These are phyloP conservation scores for Candida saitoana DNA, from an alignment of 805 yeast species.

Conservation along the genomic window DNA sequence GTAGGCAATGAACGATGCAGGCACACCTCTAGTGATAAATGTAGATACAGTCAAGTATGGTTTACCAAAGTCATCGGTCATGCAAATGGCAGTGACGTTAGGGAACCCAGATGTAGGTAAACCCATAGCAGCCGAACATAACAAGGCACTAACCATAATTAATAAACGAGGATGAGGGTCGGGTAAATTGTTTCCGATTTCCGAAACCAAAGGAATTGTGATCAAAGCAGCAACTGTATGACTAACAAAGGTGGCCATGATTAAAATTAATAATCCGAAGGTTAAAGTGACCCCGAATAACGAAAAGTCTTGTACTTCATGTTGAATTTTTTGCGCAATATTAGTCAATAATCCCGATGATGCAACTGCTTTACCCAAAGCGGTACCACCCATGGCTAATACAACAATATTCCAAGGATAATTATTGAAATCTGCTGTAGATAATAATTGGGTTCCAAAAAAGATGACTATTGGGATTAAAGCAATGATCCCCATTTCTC, in stretches of 20 bases:
- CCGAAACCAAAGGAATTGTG: constrained; percentile 83
- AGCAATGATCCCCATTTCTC: constrained; percentile 97
- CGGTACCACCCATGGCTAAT: constrained; percentile 97
- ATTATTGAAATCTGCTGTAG: constrained; percentile 89
- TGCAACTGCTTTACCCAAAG: constrained; percentile 91
- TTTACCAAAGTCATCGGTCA: constrained; percentile 88
- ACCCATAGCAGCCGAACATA: constrained; percentile 97
- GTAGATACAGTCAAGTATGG: constrained; percentile 83
- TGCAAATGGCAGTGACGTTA: constrained; percentile 92
- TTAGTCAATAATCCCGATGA: constrained; percentile 82
- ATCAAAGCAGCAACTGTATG: constrained; percentile 97
- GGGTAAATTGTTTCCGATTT: constrained; percentile 72
- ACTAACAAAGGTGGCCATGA: constrained; percentile 90
- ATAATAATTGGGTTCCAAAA: constrained; percentile 84
- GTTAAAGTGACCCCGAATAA: constrained; percentile 69
- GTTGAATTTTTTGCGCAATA: constrained; percentile 68
- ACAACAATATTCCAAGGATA: constrained; percentile 96
- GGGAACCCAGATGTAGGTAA: constrained; percentile 97
- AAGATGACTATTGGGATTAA: constrained; percentile 85
- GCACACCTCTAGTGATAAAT: constrained; percentile 88
- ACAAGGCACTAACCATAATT: constrained; percentile 58
- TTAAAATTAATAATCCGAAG: constrained; percentile 77
- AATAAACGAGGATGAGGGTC: constrained; percentile 83
- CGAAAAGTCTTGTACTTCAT: constrained; percentile 60
- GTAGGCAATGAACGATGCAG: constrained; percentile 76